Evolutionary conservation across 2,329 filamentous ascomycete species (phyloP).

Genomic region (Fusarium compactum): DNA sequence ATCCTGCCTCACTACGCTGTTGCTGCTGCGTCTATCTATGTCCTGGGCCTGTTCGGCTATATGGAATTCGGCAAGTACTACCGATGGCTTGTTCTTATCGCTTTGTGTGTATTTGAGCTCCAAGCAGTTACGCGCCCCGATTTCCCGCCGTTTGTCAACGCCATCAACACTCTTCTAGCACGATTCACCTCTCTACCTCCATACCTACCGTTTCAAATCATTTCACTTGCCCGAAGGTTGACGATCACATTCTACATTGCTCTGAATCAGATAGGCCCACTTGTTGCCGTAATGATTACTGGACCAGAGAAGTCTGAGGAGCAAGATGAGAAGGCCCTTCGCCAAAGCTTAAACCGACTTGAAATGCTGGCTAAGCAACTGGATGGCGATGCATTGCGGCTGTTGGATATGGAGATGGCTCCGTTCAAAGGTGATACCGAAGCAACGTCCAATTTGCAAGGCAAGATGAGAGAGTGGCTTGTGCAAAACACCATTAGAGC

Average conservation of each 20-base stretch:
- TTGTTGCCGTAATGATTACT: conserved; percentile 60
- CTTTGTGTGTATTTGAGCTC: conserved; percentile 68
- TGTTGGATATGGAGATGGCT: conserved; percentile 82
- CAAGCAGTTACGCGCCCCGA: conserved; percentile 66
- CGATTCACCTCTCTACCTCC: conserved; percentile 63
- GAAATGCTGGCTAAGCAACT: conserved; percentile 69
- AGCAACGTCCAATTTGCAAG: conserved; percentile 68
- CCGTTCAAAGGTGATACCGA: conserved; percentile 82
- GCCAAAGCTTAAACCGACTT: conserved; percentile 76
- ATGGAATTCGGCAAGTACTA: conserved; percentile 75
- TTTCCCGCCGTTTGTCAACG: conserved; percentile 60
- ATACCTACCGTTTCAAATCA: conserved; percentile 87
- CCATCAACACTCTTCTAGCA: conserved; percentile 60
- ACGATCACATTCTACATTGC: conserved; percentile 86
- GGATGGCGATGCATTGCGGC: conserved; percentile 75
- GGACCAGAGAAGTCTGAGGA: conserved; percentile 42
- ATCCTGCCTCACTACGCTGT: conserved; percentile 71
- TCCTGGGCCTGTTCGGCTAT: conserved; percentile 74
- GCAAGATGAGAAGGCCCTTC: conserved; percentile 62
- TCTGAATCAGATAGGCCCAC: conserved; percentile 81
- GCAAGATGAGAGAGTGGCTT: conserved; percentile 85
- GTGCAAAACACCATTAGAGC: conserved; percentile 85
- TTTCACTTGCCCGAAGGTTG: conserved; percentile 79
- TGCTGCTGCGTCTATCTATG: conserved; percentile 69
- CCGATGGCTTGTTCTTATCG: conserved; percentile 69